Evolutionary conservation across 108 stramenopile species (phyloP), one percentile per base, ranked within the genome.

Genomic region (Fragilaria crotonensis): DNA sequence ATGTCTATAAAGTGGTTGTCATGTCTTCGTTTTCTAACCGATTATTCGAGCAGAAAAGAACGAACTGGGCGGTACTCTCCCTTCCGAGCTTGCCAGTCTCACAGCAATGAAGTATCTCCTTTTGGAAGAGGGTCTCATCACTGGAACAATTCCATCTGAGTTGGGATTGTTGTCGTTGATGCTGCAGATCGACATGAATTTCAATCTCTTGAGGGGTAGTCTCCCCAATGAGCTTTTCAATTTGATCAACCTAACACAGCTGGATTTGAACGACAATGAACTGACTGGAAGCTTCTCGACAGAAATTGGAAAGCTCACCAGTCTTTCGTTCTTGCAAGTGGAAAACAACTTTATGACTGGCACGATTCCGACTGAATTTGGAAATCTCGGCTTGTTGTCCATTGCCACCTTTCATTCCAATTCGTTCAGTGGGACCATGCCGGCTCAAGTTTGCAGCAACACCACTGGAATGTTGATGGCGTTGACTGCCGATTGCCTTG

Each of bases 211-310:
- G 33, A 45, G 54, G 22, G 89, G 89, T 7, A 4, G 55, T 0
- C 57, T 91, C 25, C 85, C 89, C 1, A 60, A 62, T 45, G 57
- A 67, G 25, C n/a, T 80, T 9, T 87, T 62, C 53, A 20, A 11
- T 1, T 55, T 91, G 30, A 64, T 30, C 14, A 67, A 67, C 52
- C 68, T 91, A 18, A 54, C 53, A 32, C 67, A 84, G 33, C 45
- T 90, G 46, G 89, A 90, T 48, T 57, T 90, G 58, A 80, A 90
- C 47, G 74, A 84, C 64, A 90, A 90, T 49, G 45, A 48, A n/a
- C 48, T 90, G 4, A 58, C 59, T 3, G 83, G 85, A 25, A 71
- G 70, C n/a, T 62, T 87, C 23, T 71, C 79, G 25, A 30, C 68
- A 5, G 45, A 30, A 4, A 80, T 90, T 62, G 81, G 66, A 3